Conservation (phyloP, 2,329 filamentous ascomycete species). For the Verticillium dahliae region DNA sequence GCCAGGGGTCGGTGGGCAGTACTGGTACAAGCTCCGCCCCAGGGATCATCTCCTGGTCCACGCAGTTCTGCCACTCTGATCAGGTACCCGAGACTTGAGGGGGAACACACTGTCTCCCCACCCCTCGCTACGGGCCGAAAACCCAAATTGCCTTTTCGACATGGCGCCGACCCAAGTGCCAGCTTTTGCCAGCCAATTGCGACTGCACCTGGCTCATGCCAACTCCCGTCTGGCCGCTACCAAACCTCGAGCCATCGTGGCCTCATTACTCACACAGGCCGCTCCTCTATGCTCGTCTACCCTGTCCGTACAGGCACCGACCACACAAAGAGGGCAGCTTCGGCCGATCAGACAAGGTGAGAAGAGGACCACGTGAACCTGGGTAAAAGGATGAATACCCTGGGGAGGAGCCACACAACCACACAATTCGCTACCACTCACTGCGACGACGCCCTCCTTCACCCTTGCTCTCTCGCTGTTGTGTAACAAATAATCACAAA, state of each 20-base stretch:
- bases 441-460: background rate
- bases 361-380: background rate
- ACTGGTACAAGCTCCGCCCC: background rate
- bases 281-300: background rate
- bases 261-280: background rate
- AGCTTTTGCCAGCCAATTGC: slow-evolving; percentile 17
- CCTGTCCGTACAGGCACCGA: background rate
- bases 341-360: background rate
- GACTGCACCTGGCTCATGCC: slow-evolving; percentile 1
- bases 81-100: background rate
- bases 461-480: background rate
- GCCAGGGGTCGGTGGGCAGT: background rate
- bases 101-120: background rate
- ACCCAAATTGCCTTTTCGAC: slow-evolving; percentile 21
- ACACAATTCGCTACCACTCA: background rate
- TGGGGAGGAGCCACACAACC: background rate
- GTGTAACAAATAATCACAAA: background rate
- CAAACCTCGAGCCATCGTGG: background rate
- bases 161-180: slow-evolving; percentile 1
- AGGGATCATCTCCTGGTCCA: background rate
- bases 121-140: slow-evolving; percentile 24
- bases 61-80: background rate
- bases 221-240: background rate
- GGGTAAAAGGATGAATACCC: slow-evolving; percentile 3
- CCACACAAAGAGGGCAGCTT: background rate